Percentiles rank a stretch among this genome's conserved stretches.
phyloP scores from a whole-genome alignment of 2,329 filamentous ascomycete genomes.

The Hysterium pulicare region DNA sequence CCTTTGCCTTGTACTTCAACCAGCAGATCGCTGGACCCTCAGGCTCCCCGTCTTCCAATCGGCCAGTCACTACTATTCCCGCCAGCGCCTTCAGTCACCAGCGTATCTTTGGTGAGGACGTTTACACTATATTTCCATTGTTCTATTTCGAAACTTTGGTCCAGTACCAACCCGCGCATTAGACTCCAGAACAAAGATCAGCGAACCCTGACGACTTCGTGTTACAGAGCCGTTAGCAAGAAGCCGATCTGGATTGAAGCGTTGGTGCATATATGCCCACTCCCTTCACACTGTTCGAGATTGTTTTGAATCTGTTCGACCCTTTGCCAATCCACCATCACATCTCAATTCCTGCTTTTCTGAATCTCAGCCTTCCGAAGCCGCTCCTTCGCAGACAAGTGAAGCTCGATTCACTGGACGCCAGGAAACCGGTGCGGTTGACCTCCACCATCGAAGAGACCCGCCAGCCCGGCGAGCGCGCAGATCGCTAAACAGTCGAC shows the following conservation, averaged over 20 bases:
- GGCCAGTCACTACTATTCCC: constrained; percentile 12
- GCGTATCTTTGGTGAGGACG: neutral
- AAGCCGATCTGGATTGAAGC: constrained; percentile 25
- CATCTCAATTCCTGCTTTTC: constrained; percentile 6
- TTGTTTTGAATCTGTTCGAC: too few species aligned
- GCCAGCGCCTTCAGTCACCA: constrained; percentile 3
- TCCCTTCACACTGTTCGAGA: constrained; percentile 19
- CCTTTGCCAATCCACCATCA: constrained; percentile 5
- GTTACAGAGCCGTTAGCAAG: constrained; percentile 23
- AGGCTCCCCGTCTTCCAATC: constrained; percentile 14
- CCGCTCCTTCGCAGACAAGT: constrained; percentile 6
- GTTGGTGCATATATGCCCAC: constrained; percentile 35
- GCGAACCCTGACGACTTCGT: constrained; percentile 31
- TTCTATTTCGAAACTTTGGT: constrained; percentile 17
- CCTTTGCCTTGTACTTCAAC: constrained; percentile 32
- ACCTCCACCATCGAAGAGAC: too few species aligned
- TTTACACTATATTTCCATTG: constrained; percentile 12
- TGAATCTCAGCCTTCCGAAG: constrained; percentile 1
- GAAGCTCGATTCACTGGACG: too few species aligned
- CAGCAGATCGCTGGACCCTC: constrained; percentile 22
- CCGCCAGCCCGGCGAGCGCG: constrained; percentile 24
- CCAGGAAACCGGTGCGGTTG: constrained; percentile 12
- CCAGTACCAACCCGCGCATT: constrained; percentile 25
- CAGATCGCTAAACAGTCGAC: constrained; percentile 27
- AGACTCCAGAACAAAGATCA: constrained; percentile 27